Percentiles rank a stretch among this genome's conserved stretches.
Evolutionary conservation across 306 rosid species (phyloP).

Genomic region (Cucurbita argyrosperma): DNA sequence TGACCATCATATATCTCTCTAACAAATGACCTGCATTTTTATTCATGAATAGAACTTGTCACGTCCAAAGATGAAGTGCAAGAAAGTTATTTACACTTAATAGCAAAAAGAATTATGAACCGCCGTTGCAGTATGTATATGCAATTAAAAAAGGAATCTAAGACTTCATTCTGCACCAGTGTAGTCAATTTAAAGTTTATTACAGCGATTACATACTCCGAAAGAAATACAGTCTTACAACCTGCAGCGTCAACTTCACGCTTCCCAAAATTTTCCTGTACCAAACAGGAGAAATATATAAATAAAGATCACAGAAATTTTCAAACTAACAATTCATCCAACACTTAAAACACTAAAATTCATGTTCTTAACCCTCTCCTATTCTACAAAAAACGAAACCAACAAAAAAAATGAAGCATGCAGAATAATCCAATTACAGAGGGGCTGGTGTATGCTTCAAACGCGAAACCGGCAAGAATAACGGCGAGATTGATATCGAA

Average conservation of each 20-base stretch:
- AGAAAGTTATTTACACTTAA: neutral
- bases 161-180: neutral
- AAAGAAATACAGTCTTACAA: constrained; percentile 60
- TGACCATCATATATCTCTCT: constrained; percentile 80
- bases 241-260: constrained; percentile 70
- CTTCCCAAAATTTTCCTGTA: constrained; percentile 61
- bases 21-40: constrained; percentile 49
- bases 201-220: constrained; percentile 43
- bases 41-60: neutral
- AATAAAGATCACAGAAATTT: neutral
- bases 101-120: neutral
- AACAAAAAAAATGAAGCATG: neutral
- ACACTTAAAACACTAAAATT: neutral
- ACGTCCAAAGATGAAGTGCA: neutral
- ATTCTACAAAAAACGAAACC: neutral
- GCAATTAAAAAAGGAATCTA: neutral
- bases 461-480: constrained; percentile 81
- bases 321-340: neutral
- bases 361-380: neutral
- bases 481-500: constrained; percentile 87
- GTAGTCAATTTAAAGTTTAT: neutral
- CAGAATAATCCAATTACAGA: constrained; percentile 24
- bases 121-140: neutral
- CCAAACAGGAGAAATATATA: neutral
- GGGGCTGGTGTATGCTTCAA: constrained; percentile 73